Base-by-base conservation (phyloP, 108 stramenopile genomes). In the Cyclotella kingstonii region DNA sequence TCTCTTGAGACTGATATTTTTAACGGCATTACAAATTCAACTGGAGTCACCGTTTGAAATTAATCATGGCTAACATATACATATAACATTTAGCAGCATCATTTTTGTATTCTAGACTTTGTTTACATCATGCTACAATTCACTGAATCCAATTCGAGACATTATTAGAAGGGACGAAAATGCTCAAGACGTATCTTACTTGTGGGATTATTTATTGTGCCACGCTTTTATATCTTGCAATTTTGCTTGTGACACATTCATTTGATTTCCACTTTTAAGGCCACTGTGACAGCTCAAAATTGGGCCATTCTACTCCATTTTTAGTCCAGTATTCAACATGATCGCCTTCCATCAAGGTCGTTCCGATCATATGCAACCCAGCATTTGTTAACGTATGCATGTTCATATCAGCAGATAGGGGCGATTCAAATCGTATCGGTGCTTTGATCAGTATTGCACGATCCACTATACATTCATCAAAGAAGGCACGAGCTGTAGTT, bases 391-490 rank as follows among this genome's bases (percentile, higher is more conserved):
- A 58, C 15, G 60, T 58, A 27, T 68, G 47, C 14, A 60, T 35
- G n/a, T 76, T 38, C 23, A 88, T 77, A 15, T 56, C 34, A 9
- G 86, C 83, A 26, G 67, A 66, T 12, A 84, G 30, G 8, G 87
- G 85, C 2, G 59, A 38, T 33, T 60, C 52, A 56, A 91, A 88
- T 21, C 41, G 4, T 0, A 83, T 63, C 12, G 85, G 79, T 31
- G 90, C 85, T 38, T 67, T 51, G 0, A 91, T 77, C 17, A 88
- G 36, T 58, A 91, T 86, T 21, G 77, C 85, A 26, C 90, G 79
- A 60, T 91, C 86, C 17, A 91, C 84, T 39, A 75, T 31, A 14
- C 56, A 17, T 27, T 76, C 77, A 45, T 78, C 19, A 6, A 91
- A 60, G 58, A 91, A 91, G 7, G 51, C 44, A 35, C 34, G 70